These are phyloP conservation scores for Schizosaccharomyces japonicus DNA, from an alignment of 805 yeast genomes.

Conservation along the genomic window DNA sequence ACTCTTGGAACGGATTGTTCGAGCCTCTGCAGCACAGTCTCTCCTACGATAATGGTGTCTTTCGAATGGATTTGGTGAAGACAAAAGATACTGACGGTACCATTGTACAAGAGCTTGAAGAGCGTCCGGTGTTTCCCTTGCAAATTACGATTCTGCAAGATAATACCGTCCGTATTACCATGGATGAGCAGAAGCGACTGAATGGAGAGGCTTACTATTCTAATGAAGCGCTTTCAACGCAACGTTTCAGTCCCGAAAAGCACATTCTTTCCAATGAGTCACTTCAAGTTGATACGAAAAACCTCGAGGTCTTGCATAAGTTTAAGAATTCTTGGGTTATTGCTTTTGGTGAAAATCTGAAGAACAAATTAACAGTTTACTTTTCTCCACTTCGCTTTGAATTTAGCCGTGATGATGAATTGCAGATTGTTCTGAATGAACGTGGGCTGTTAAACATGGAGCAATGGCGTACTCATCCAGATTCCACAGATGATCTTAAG, in stretches of 20 bases:
- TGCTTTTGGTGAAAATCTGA: slow-evolving; percentile 19
- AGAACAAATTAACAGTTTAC: slow-evolving; percentile 22
- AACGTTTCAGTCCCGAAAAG: slow-evolving; percentile 36
- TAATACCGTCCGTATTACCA: not conserved
- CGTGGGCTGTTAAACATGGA: slow-evolving; percentile 55
- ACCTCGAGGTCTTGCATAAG: slow-evolving; percentile 6
- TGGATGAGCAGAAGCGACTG: not conserved
- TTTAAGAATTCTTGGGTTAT: slow-evolving; percentile 5
- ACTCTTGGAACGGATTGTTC: slow-evolving; percentile 20
- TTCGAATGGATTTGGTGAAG: slow-evolving; percentile 14
- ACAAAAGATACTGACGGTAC: slow-evolving; percentile 21
- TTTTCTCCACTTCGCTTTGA: slow-evolving; percentile 28
- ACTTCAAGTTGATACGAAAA: slow-evolving; percentile 8
- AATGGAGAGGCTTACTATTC: slow-evolving; percentile 12
- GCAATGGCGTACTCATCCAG: slow-evolving; percentile 31
- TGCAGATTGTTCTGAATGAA: slow-evolving; percentile 41
- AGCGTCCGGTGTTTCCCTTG: slow-evolving; percentile 27
- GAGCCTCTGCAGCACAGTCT: slow-evolving; percentile 17
- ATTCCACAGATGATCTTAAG: slow-evolving; percentile 27
- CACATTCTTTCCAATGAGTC: slow-evolving; percentile 29
- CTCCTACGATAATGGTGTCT: not conserved
- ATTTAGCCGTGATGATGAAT: slow-evolving; percentile 23
- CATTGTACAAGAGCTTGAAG: slow-evolving; percentile 20
- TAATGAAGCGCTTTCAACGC: slow-evolving; percentile 17
- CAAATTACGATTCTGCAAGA: slow-evolving; percentile 22